Evolutionary conservation across 2,329 filamentous ascomycete genomes (phyloP), one percentile per base, ranked within the genome.

Genomic region (Diplodia corticola): DNA sequence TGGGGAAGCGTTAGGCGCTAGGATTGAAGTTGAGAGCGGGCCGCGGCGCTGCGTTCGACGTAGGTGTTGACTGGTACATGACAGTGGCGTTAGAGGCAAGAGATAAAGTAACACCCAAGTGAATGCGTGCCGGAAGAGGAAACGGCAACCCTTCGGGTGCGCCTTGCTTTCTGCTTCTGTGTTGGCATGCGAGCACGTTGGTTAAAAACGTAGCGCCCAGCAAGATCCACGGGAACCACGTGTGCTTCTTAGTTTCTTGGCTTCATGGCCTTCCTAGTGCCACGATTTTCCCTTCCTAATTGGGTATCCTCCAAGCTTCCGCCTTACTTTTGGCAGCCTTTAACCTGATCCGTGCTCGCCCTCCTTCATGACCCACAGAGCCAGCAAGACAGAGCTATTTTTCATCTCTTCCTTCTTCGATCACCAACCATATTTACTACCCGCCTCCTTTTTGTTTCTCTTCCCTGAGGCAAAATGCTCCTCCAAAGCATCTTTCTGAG

Each of bases 391-490:
- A 15, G n/a, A n/a, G 22, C 6, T n/a, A 59, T 9, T 5, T 10
- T 5, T n/a, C n/a, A n/a, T n/a, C n/a, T n/a, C n/a, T n/a, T n/a
- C n/a, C n/a, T 37, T 40, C 10, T 12, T n/a, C n/a, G 13, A 20
- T 68, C 66, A 89, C 91, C 92, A 97, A 5, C 93, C 93, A 80
- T 97, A 97, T 72, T 87, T 87, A 67, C 86, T 88, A 4, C 91
- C 91, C 22, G 92, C 92, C 76, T 97, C 93, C 72, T 87, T 89
- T 77, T 91, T 89, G 73, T 93, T 95, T 72, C 85, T 86, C 80
- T 86, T 89, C 5, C 92, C 91, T 70, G 89, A 83, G 22, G 92
- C 92, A 81, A 97, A 97, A 75, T 91, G 93, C 74, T 98, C 94
- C 79, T 97, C 93, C 70, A 97, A 80, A 2, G 92, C 93, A 12